Evolutionary conservation across 805 yeast genomes (phyloP), one percentile per base, ranked within the genome.

Genomic region (Saccharomycopsis fibuligera): DNA sequence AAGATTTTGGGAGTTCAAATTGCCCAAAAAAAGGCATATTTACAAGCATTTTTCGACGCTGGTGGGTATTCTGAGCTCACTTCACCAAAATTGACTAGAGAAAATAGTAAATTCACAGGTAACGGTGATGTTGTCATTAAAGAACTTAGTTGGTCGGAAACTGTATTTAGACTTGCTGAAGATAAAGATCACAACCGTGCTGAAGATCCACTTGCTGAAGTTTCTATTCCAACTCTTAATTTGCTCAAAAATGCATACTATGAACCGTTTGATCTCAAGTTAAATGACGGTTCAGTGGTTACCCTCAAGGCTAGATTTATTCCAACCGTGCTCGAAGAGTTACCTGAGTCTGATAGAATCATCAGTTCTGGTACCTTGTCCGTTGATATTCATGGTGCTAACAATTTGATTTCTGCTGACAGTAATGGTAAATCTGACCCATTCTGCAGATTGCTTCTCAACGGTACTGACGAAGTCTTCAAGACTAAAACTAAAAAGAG

Each of bases 361-460:
- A 75, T 82, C 43, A 84, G 88, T 63, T 73, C 80, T 50, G 99
- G 99, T 62, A 69, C 68, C 25, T 65, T 91, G 56, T 72, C 71
- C 21, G 72, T 89, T 31, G 78, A 74, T 27, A 72, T 86, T 3
- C 56, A 81, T 40, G 70, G 72, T 43, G 98, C 93, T 2, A 73
- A 73, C 14, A 76, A 77, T 45, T 72, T 93, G 50, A 78, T 83
- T 35, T 75, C 96, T 12, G 95, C 90, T n/a, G 99, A 93, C 66
- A 71, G 86, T 27, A 83, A 83, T 57, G 98, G 98, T 44, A 84
- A 85, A 62, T 87, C 96, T 2, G 99, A 93, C 67, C 99, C 99
- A 48, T 91, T 81, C 63, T 73, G 80, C 51, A 76, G 80, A 58
- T 74, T 88, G 54, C 80, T 73, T 59, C 61, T 87, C 58, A 81